phyloP scores from a whole-genome alignment of 805 yeast genomes.

The Lipomyces mesembrius region DNA sequence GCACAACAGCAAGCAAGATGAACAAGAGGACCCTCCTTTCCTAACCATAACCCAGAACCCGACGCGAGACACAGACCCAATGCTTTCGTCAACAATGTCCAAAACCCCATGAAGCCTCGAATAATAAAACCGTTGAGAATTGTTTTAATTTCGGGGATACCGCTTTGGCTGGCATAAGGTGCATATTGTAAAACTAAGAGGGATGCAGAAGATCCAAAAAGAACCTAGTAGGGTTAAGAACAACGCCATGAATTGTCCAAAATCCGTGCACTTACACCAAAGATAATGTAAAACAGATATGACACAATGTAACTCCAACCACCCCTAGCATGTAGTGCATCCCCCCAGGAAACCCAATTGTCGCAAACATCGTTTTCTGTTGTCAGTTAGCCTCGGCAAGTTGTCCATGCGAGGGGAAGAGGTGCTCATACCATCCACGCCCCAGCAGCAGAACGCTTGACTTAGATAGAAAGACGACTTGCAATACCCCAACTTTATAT shows the following conservation, averaged over 20 bases:
- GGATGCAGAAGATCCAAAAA: constrained; percentile 51
- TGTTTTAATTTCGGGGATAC: constrained; percentile 74
- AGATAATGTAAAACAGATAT: constrained; percentile 48
- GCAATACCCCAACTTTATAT: constrained; percentile 78
- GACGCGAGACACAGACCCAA: constrained; percentile 66
- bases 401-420: constrained; percentile 55
- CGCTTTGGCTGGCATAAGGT: constrained; percentile 56
- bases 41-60: constrained; percentile 80
- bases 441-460: constrained; percentile 77
- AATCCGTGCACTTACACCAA: constrained; percentile 42
- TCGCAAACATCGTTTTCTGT: constrained; percentile 52
- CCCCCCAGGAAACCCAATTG: constrained; percentile 47
- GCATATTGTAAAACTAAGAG: constrained; percentile 44
- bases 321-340: constrained; percentile 39
- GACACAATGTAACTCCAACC: constrained; percentile 45
- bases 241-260: neutral
- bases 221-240: neutral
- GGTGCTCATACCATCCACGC: constrained; percentile 52
- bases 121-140: constrained; percentile 69
- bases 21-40: constrained; percentile 85
- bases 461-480: constrained; percentile 63
- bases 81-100: constrained; percentile 60
- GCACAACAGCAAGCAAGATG: constrained; percentile 73
- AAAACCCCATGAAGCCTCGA: constrained; percentile 55
- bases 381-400: constrained; percentile 55